These are phyloP conservation scores for Speleostelium caveatum DNA, from an alignment of 78 protist species.

Conservation along the genomic window DNA sequence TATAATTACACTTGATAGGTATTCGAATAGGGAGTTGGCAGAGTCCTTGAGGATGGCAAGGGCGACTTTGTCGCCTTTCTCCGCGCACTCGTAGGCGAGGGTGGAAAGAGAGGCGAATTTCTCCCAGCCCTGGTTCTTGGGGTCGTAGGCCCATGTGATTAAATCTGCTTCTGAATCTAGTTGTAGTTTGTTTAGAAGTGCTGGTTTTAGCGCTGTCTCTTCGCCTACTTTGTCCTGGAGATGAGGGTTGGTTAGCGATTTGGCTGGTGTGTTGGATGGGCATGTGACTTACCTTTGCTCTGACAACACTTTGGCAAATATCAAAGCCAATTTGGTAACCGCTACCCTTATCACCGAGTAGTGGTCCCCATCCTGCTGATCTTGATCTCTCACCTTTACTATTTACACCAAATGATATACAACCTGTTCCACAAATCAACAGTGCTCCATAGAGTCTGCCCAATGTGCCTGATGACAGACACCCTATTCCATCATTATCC, in stretches of 20 bases:
- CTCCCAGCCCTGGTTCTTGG: constrained; percentile 57
- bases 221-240: constrained; percentile 44
- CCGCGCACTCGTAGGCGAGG: constrained; percentile 24
- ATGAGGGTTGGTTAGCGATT: neutral
- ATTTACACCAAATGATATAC: constrained; percentile 50
- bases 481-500: constrained; percentile 60
- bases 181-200: constrained; percentile 14
- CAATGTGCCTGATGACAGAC: constrained; percentile 47
- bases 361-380: constrained; percentile 76
- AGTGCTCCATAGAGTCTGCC: constrained; percentile 68
- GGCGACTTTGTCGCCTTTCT: constrained; percentile 49
- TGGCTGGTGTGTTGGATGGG: neutral
- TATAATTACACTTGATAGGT: constrained; percentile 32
- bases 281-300: constrained; percentile 16
- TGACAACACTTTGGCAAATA: constrained; percentile 27
- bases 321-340: constrained; percentile 81
- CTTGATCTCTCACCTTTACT: constrained; percentile 12
- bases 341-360: constrained; percentile 72
- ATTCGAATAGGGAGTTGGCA: constrained; percentile 21
- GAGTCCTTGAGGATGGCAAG: neutral
- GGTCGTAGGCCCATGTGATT: constrained; percentile 72
- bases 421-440: constrained; percentile 77
- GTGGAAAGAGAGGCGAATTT: constrained; percentile 60
- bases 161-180: constrained; percentile 15
- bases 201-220: constrained; percentile 29